These are phyloP conservation scores for Podospora appendiculata DNA, from an alignment of 495 filamentous ascomycete genomes.

Conservation along the genomic window DNA sequence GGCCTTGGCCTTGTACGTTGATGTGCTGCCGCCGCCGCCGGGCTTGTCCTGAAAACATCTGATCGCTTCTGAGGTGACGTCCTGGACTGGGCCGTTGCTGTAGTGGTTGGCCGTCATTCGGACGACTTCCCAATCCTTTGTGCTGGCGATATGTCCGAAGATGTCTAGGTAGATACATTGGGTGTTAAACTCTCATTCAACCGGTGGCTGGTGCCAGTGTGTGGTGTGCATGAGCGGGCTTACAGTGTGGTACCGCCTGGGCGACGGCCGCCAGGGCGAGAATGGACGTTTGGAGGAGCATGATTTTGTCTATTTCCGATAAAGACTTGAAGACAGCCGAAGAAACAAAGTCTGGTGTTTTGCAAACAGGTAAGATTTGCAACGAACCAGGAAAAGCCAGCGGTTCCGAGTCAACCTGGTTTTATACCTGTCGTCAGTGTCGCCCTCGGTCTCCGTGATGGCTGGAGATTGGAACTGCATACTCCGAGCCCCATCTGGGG, in stretches of 20 bases:
- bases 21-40: conserved; percentile 27
- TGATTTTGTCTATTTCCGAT: not conserved
- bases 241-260: not conserved
- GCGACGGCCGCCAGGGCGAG: not conserved
- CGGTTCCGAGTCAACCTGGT: no score
- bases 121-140: conserved; percentile 27
- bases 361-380: no score
- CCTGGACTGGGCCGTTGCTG: conserved; percentile 35
- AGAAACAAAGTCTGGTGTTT: no score
- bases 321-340: no score
- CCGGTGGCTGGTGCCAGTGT: not conserved
- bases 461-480: no score
- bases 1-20: conserved; percentile 32
- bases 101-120: conserved; percentile 31
- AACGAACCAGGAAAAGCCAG: no score
- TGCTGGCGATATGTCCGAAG: conserved; percentile 19
- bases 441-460: no score
- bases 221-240: not conserved
- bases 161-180: conserved; percentile 10
- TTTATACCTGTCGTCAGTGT: no score
- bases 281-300: not conserved
- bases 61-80: conserved; percentile 35
- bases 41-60: conserved; percentile 33
- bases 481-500: no score
- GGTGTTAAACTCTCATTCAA: not conserved